phyloP scores from a whole-genome alignment of 805 yeast genomes.

The Yarrowia hollandica region DNA sequence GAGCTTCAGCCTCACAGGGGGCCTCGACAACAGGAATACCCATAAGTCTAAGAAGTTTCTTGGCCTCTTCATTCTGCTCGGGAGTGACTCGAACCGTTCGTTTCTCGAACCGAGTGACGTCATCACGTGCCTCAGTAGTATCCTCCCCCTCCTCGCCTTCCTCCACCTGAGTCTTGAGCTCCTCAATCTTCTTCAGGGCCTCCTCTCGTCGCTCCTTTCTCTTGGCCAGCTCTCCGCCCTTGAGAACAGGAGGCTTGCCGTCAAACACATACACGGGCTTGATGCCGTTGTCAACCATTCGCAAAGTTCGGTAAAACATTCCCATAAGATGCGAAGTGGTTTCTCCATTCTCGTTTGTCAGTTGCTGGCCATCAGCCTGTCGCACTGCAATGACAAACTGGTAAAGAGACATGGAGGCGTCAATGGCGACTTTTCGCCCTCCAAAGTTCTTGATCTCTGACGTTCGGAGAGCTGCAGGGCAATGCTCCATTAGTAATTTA shows the following conservation, averaged over 20 bases:
- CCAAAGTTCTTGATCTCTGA: conserved; percentile 81
- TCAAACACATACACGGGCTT: conserved; percentile 97
- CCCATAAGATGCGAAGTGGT: conserved; percentile 93
- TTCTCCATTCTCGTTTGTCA: conserved; percentile 85
- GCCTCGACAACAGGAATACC: conserved; percentile 94
- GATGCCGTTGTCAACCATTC: conserved; percentile 88
- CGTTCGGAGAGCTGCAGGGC: conserved; percentile 75
- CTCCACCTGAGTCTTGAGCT: conserved; percentile 52
- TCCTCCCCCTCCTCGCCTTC: conserved; percentile 18
- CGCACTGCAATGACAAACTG: conserved; percentile 96
- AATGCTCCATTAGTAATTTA: conserved; percentile 83
- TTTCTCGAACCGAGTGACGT: conserved; percentile 72
- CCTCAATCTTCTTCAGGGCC: conserved; percentile 73
- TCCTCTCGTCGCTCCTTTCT: conserved; percentile 78
- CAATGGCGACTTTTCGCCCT: conserved; percentile 97
- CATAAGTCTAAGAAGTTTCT: conserved; percentile 76
- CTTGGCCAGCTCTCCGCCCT: conserved; percentile 89
- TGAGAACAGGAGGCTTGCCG: conserved; percentile 94
- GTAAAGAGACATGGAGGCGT: conserved; percentile 84
- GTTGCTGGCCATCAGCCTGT: conserved; percentile 93
- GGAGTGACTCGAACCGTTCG: conserved; percentile 84
- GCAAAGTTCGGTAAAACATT: conserved; percentile 87
- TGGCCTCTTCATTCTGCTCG: conserved; percentile 94
- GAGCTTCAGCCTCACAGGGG: conserved; percentile 99
- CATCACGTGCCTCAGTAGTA: conserved; percentile 69